Percentiles rank a stretch among this genome's conserved stretches.
These are phyloP conservation scores for Carex kokanica DNA, from an alignment of 176 grass and related monocot genomes.

Conservation along the genomic window DNA sequence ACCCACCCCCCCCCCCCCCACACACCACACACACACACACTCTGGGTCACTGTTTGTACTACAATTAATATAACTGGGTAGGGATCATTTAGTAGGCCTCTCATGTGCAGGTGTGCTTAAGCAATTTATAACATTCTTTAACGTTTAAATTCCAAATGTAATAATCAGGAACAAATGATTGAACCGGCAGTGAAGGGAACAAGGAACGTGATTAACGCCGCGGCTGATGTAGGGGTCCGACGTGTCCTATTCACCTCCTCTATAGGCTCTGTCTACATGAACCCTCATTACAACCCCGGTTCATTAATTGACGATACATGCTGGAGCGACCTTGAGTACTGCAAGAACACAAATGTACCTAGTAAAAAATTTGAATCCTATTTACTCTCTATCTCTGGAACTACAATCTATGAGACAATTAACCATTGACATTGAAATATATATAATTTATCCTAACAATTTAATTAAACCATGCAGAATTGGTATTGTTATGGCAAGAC, in stretches of 20 bases:
- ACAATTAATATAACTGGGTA: neutral
- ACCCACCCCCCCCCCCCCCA: too few relatives aligned
- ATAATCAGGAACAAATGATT: constrained; percentile 59
- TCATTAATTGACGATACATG: constrained; percentile 72
- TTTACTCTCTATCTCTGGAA: neutral
- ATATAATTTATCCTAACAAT: neutral
- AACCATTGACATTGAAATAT: neutral
- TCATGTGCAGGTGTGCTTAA: neutral
- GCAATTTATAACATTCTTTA: neutral
- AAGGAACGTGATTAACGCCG: constrained; percentile 55
- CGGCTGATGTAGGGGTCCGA: constrained; percentile 44
- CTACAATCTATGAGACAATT: neutral
- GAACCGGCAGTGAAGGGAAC: constrained; percentile 75
- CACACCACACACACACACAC: neutral
- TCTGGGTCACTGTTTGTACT: neutral
- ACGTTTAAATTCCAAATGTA: neutral
- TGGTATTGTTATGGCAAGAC: constrained; percentile 91
- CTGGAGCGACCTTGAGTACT: constrained; percentile 90
- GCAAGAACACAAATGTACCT: constrained; percentile 46
- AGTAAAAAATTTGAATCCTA: neutral
- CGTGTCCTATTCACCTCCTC: constrained; percentile 83
- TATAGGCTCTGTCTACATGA: constrained; percentile 72
- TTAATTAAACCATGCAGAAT: constrained; percentile 33
- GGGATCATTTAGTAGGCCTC: neutral
- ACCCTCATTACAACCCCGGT: constrained; percentile 47